phyloP scores from a whole-genome alignment of 805 yeast species.

The Teunomyces funiuensis region DNA sequence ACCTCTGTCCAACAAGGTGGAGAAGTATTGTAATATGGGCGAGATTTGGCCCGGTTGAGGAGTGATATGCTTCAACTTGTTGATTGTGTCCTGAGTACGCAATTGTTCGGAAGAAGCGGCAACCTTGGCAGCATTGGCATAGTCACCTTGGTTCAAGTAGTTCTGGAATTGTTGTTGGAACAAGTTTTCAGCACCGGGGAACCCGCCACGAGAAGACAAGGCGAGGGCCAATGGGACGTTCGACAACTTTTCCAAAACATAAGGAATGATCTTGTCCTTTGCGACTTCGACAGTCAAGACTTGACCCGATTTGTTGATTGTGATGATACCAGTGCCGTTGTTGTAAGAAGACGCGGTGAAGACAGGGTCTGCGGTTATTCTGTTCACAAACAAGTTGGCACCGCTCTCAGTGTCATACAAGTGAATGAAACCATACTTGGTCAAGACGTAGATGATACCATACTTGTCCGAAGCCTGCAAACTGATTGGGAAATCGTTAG shows the following conservation, averaged over 20 bases:
- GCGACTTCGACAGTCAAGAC: conserved; percentile 90
- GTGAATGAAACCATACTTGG: conserved; percentile 96
- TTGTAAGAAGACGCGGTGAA: conserved; percentile 82
- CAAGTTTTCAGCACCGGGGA: conserved; percentile 94
- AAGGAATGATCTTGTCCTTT: conserved; percentile 81
- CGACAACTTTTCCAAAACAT: conserved; percentile 80
- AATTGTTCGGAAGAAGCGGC: conserved; percentile 93
- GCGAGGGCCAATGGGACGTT: conserved; percentile 85
- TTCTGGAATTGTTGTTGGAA: conserved; percentile 90
- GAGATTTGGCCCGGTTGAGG: conserved; percentile 94
- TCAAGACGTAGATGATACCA: conserved; percentile 85
- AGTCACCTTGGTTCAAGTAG: conserved; percentile 80
- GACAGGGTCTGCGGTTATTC: conserved; percentile 94
- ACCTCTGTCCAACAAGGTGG: conserved; percentile 88
- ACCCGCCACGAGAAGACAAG: conserved; percentile 91
- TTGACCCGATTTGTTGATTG: conserved; percentile 94
- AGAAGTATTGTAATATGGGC: conserved; percentile 90
- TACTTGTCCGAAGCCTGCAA: conserved; percentile 81
- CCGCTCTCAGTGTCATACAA: conserved; percentile 93
- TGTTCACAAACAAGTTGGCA: conserved; percentile 86
- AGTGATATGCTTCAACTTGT: conserved; percentile 85
- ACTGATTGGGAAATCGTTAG: conserved; percentile 94
- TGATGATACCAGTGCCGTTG: conserved; percentile 77
- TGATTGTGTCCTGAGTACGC: conserved; percentile 92
- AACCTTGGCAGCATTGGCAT: conserved; percentile 88